Percentiles rank a stretch among this genome's conserved stretches.
phyloP scores from a whole-genome alignment of 1,139 yeast species.

The Sugiyamaella novakii region DNA sequence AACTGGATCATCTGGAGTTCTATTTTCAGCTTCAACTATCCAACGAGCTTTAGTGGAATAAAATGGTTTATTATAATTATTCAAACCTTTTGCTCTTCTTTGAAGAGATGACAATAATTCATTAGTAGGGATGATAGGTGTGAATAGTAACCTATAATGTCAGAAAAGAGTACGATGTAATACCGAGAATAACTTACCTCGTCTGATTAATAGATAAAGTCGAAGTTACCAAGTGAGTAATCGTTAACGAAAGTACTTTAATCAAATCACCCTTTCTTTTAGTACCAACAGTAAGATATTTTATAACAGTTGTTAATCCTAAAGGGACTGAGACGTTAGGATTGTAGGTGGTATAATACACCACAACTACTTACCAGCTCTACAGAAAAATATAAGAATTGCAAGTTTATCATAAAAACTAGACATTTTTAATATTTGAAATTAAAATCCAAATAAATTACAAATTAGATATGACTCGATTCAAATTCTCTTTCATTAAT shows the following conservation, averaged over 20 bases:
- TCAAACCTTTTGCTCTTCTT: conserved; percentile 11
- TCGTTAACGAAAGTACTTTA: conserved; percentile 18
- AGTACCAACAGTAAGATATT: conserved; percentile 19
- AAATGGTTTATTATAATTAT: conserved; percentile 15
- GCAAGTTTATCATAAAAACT: conserved; percentile 8
- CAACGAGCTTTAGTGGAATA: conserved; percentile 23
- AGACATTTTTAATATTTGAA: conserved; percentile 1
- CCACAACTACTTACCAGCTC: conserved; percentile 7
- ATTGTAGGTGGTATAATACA: background rate
- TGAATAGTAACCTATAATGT: conserved; percentile 11
- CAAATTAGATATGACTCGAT: too few relatives aligned
- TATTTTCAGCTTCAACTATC: conserved; percentile 33
- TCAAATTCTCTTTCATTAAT: too few relatives aligned
- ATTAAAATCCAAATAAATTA: background rate
- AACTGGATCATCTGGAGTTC: conserved; percentile 34
- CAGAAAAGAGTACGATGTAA: too few relatives aligned
- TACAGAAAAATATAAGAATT: conserved; percentile 2
- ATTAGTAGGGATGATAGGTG: conserved; percentile 15
- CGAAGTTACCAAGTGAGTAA: conserved; percentile 15
- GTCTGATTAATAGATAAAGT: conserved; percentile 16
- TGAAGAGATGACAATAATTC: conserved; percentile 12
- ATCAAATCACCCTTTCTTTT: conserved; percentile 18
- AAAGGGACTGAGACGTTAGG: conserved; percentile 15
- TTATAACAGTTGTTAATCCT: conserved; percentile 12
- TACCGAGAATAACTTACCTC: too few relatives aligned